Conservation (phyloP, 2,329 filamentous ascomycete genomes). For the Fusarium nodosum region DNA sequence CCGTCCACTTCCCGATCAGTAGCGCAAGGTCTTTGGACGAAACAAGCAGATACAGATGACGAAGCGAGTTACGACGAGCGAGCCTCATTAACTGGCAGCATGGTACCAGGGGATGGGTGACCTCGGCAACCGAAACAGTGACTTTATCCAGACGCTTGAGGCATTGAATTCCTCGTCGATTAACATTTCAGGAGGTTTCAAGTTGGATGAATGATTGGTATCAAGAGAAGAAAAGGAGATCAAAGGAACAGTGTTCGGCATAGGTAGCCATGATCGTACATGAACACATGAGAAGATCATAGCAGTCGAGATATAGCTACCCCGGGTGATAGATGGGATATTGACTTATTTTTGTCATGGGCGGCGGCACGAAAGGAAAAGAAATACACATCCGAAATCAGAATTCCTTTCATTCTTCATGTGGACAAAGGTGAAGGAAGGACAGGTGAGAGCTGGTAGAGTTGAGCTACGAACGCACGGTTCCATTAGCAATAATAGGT, state of each 20-base stretch:
- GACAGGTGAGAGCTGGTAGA: not conserved
- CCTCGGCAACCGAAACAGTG: constrained; percentile 3
- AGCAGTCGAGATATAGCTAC: constrained; percentile 3
- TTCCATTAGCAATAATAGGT: not conserved
- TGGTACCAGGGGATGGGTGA: not conserved
- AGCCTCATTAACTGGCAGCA: not conserved
- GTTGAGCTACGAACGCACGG: constrained; percentile 1
- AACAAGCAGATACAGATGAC: constrained; percentile 9
- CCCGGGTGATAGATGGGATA: not conserved
- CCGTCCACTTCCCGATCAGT: constrained; percentile 13
- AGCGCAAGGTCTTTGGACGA: constrained; percentile 1
- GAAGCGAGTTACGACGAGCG: constrained; percentile 6
- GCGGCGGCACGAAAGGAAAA: not conserved
- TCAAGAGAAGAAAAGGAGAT: not conserved
- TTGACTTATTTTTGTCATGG: not conserved
- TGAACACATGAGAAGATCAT: not conserved
- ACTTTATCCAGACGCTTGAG: not conserved
- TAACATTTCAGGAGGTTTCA: constrained; percentile 5
- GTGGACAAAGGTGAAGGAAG: constrained; percentile 5
- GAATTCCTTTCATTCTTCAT: constrained; percentile 4
- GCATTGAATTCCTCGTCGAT: constrained; percentile 6
- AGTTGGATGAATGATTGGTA: not conserved
- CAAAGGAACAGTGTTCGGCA: not conserved
- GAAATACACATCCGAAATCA: constrained; percentile 14
- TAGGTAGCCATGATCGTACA: too few species aligned